phyloP scores from a whole-genome alignment of 2,329 filamentous ascomycete species.

The Fusarium ramigenum region DNA sequence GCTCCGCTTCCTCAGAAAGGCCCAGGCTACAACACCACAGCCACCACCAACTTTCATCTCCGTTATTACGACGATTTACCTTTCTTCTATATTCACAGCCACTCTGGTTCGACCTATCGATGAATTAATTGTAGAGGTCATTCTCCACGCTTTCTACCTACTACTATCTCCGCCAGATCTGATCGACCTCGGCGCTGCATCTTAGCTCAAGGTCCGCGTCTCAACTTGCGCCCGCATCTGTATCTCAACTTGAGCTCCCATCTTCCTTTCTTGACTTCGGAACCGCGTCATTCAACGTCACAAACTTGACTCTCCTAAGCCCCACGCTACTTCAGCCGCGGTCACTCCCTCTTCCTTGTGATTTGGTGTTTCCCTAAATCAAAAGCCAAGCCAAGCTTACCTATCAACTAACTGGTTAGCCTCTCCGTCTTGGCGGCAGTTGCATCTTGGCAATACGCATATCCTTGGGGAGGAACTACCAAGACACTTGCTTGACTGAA shows the following conservation, averaged over 20 bases:
- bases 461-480: slow-evolving; percentile 4
- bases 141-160: background rate
- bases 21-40: slow-evolving; percentile 15
- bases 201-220: background rate
- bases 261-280: background rate
- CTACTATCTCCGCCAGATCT: background rate
- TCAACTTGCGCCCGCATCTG: slow-evolving; percentile 11
- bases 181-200: slow-evolving; percentile 5
- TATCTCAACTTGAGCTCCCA: background rate
- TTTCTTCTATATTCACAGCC: background rate
- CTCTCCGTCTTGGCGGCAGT: slow-evolving; percentile 34
- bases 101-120: background rate
- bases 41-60: slow-evolving; percentile 5
- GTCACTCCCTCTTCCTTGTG: slow-evolving; percentile 6
- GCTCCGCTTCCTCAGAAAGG: slow-evolving; percentile 13
- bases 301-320: background rate
- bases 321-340: background rate
- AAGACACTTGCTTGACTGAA: slow-evolving; percentile 15
- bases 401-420: slow-evolving; percentile 13
- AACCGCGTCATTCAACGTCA: slow-evolving; percentile 23
- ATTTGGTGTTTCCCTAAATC: slow-evolving; percentile 22
- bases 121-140: background rate
- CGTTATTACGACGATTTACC: background rate
- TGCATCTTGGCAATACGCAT: slow-evolving; percentile 30
- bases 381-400: slow-evolving; percentile 32